These are phyloP conservation scores for Aurantiochytrium sp. DNA, from an alignment of 108 stramenopile species.

Conservation along the genomic window DNA sequence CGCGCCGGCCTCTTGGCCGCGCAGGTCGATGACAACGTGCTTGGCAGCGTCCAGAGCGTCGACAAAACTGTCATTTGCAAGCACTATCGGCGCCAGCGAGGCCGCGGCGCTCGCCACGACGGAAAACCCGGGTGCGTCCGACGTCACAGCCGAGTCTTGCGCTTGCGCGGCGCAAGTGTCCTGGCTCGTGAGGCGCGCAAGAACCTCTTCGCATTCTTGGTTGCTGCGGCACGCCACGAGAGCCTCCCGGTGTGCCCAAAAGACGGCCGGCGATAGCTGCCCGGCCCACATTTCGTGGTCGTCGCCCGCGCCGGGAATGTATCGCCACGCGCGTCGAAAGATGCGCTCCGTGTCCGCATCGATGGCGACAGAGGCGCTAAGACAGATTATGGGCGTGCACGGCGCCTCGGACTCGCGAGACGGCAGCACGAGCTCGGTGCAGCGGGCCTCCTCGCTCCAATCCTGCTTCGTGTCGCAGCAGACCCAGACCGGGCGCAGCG, in stretches of 20 bases:
- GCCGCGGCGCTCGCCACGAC: no score
- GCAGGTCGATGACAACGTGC: background rate
- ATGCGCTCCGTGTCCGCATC: background rate
- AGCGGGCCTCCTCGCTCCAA: background rate
- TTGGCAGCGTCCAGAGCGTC: background rate
- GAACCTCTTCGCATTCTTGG: background rate
- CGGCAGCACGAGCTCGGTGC: background rate
- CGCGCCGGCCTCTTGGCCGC: background rate
- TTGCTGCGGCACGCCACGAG: background rate
- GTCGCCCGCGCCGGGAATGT: background rate
- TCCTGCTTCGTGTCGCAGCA: background rate
- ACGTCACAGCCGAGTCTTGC: no score
- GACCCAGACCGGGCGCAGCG: background rate
- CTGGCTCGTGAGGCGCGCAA: background rate
- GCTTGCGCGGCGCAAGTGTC: no score
- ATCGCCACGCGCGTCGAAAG: background rate
- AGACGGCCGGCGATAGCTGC: background rate
- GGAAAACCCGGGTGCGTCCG: no score
- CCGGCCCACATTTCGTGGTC: constrained; percentile 25
- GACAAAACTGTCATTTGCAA: background rate
- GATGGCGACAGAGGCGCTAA: background rate
- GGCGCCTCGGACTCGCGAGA: background rate
- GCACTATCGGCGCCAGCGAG: background rate
- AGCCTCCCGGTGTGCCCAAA: background rate
- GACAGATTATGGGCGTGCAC: background rate